A percentile compares a stretch with the other conserved stretches of the same genome.
These are phyloP conservation scores for Coniochaeta sp. DNA, from an alignment of 2,329 filamentous ascomycete genomes.

Conservation along the genomic window DNA sequence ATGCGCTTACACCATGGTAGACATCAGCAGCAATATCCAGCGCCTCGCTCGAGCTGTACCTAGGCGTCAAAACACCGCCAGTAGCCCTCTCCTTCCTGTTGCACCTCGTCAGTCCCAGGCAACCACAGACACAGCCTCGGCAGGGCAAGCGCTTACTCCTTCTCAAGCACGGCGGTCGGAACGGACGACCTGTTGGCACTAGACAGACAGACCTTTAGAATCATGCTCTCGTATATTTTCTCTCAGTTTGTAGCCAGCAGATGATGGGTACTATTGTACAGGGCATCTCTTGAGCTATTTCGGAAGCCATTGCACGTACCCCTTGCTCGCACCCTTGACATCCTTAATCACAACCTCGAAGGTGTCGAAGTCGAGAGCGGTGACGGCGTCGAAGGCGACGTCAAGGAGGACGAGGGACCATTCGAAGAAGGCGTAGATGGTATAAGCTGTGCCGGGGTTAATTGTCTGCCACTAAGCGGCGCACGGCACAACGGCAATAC, in stretches of 20 bases:
- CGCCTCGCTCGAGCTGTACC: conserved; percentile 67
- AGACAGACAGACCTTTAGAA: conserved; percentile 32
- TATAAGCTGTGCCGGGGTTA: conserved; percentile 63
- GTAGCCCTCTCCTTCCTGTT: conserved; percentile 68
- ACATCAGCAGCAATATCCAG: conserved; percentile 81
- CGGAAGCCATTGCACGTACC: conserved; percentile 97
- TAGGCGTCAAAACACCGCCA: conserved; percentile 60
- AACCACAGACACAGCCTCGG: neutral
- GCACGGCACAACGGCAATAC: neutral
- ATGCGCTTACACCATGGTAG: conserved; percentile 71
- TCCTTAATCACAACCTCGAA: conserved; percentile 87
- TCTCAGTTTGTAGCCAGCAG: neutral
- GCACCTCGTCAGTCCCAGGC: conserved; percentile 3
- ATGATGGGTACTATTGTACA: conserved; percentile 9
- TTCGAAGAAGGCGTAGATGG: conserved; percentile 95
- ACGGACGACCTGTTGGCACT: conserved; percentile 42
- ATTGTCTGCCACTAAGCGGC: neutral
- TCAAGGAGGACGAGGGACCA: conserved; percentile 94
- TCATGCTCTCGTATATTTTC: conserved; percentile 10
- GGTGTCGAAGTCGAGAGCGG: conserved; percentile 80
- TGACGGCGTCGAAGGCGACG: conserved; percentile 93
- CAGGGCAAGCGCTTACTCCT: conserved; percentile 56
- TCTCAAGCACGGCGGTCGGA: conserved; percentile 51
- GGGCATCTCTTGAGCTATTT: conserved; percentile 51
- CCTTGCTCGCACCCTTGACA: conserved; percentile 84